These are phyloP conservation scores for Liriodendron chinense DNA, from an alignment of 164 flowering plant species.

Conservation along the genomic window DNA sequence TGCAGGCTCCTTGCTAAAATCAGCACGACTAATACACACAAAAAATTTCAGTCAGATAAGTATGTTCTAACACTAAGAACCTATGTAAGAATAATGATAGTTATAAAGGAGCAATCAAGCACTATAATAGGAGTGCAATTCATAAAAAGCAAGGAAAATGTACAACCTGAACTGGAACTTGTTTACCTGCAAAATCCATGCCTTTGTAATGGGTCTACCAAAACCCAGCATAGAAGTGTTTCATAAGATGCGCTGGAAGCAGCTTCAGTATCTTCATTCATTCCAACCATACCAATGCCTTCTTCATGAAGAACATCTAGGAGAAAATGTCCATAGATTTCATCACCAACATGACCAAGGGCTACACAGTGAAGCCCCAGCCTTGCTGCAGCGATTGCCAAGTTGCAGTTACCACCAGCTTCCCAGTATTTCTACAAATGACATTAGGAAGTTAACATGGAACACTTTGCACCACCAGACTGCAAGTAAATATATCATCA, in stretches of 20 bases:
- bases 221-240: conserved; percentile 95
- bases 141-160: neutral
- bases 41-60: conserved; percentile 1
- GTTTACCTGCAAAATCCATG: conserved; percentile 98
- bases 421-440: conserved; percentile 75
- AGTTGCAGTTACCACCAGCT: conserved; percentile 98
- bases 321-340: conserved; percentile 86
- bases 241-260: conserved; percentile 40
- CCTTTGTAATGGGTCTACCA: conserved; percentile 86
- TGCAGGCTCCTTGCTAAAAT: conserved; percentile 83
- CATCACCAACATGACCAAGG: conserved; percentile 90
- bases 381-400: conserved; percentile 95
- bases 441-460: neutral
- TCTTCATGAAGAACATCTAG: conserved; percentile 80
- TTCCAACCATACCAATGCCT: conserved; percentile 65
- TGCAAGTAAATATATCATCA: neutral
- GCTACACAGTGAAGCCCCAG: conserved; percentile 67
- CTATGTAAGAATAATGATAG: neutral
- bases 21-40: conserved; percentile 65
- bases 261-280: conserved; percentile 49
- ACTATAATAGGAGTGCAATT: neutral
- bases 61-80: neutral
- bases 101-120: too few relatives aligned
- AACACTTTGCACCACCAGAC: neutral
- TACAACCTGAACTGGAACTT: neutral